Base-by-base conservation (phyloP, 225 moss, liverwort and hornwort genomes). In the Polytrichum commune region DNA sequence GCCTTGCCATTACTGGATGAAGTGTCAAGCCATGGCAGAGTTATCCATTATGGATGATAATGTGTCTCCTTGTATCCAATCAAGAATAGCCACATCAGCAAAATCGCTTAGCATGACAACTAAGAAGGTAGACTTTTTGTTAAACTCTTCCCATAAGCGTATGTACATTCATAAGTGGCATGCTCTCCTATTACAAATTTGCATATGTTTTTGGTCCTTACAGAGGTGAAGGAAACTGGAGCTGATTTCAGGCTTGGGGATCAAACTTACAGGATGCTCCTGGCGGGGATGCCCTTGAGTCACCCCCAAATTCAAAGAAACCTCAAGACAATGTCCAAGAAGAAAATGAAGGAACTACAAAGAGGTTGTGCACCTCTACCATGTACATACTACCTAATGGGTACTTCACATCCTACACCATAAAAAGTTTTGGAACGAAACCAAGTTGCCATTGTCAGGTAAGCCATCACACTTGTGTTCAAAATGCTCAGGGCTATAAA, bases 371-470 rank as follows among this genome's bases (percentile, higher is more conserved):
- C 92, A 27, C 80, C 87, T 65, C 77, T 95, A 68, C 70, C 78
- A 6, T 81, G 77, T 1, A 82, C 85, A 29, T 88, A 74, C 58
- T 84, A 85, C 73, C 75, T 92, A 22, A 90, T 95, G 89, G 95
- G 89, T 73, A 95, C 94, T 79, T 88, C 92, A 58, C 89, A 95
- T 77, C 90, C 94, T 65, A 90, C 83, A 18, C 85, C 77, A 53
- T 78, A 83, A 67, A 81, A 60, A 69, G 79, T 86, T 25, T 72
- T 92, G 79, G 83, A 90, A 73, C 74, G 79, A 22, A 82, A 90
- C 64, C 85, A 94, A 69, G 90, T 94, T 29, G 89, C 82, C 1
- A 86, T 94, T 54, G 54, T 78, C 23, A 78, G 75, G 94, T 94
- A 80, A 90, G 87, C 78, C 64, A 29, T 29, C 29, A 29, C 29